A percentile compares a stretch with the other conserved stretches of the same genome.
phyloP scores from a whole-genome alignment of 2,329 filamentous ascomycete genomes.

The Fusarium ambrosium region DNA sequence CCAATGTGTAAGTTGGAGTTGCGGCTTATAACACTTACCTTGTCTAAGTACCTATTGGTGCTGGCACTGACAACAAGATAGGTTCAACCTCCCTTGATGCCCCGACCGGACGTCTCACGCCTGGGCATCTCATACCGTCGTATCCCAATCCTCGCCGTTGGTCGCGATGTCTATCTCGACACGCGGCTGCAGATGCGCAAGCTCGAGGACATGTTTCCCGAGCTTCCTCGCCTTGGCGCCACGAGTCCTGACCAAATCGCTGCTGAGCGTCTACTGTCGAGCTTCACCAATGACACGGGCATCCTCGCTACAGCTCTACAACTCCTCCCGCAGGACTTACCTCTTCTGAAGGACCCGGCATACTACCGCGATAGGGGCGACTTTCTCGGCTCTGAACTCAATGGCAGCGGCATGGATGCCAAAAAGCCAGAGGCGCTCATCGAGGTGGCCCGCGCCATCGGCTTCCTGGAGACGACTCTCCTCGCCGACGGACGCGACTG shows the following conservation, averaged over 20 bases:
- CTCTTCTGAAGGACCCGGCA: constrained; percentile 66
- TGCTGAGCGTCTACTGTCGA: constrained; percentile 68
- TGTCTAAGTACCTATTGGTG: background rate
- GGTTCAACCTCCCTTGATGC: constrained; percentile 76
- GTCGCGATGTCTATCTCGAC: constrained; percentile 77
- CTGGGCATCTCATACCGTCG: constrained; percentile 77
- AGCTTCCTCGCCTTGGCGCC: constrained; percentile 55
- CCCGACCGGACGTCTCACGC: constrained; percentile 72
- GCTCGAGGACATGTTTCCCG: constrained; percentile 69
- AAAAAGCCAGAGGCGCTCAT: constrained; percentile 67
- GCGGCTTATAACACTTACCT: background rate
- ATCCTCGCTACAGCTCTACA: constrained; percentile 67
- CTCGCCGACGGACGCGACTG: constrained; percentile 76
- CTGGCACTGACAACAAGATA: constrained; percentile 46
- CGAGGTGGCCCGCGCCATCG: constrained; percentile 67
- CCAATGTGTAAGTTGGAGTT: constrained; percentile 72
- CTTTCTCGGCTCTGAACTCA: constrained; percentile 51
- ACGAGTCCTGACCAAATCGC: constrained; percentile 57
- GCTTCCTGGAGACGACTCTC: constrained; percentile 71
- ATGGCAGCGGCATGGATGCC: constrained; percentile 42
- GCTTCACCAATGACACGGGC: constrained; percentile 67
- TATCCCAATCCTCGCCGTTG: constrained; percentile 77
- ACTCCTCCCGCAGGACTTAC: constrained; percentile 69
- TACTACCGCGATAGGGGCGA: constrained; percentile 71
- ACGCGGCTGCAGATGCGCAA: constrained; percentile 76